Base-by-base conservation (phyloP, 1,139 yeast genomes). In the Nematodospora anomalae region DNA sequence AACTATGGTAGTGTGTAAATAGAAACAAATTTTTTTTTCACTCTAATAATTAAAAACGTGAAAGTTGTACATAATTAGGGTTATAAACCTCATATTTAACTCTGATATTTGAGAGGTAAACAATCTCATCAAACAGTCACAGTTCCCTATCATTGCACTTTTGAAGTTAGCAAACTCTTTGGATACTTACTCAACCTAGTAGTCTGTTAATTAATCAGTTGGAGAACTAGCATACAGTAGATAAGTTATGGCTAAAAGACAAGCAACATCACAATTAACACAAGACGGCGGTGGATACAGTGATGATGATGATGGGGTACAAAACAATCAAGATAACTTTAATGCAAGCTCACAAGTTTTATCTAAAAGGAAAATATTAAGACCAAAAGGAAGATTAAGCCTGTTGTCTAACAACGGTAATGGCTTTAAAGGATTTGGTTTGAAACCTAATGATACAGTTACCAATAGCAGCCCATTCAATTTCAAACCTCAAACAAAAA, bases 291-390 rank as follows among this genome's bases (percentile, higher is more conserved):
- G 54, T 21, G 62, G 54, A 16, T 52, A 53, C 16, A 50, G 46
- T 12, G 71, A 62, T 25, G 62, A 57, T 12, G 76, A 66, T 11
- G 75, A 62, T 20, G 71, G 58, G 16, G 64, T 54, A 16, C 55
- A 35, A 20, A 41, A 44, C 52, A 55, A n/a, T 67, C 12, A 12
- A 15, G 27, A 27, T 9, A 27, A 67, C 23, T 51, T 48, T 16
- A 47, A 52, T 32, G 95, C 96, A 0, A 71, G 84, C 5, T 70
- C 76, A 2, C 79, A 71, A 4, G 80, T 79, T 4, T 61, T 88
- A 73, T 76, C 92, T 8, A 73, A 63, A 38, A 71, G 97, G 54
- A 84, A 80, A 64, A 67, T 83, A 36, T 67, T 84, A 16, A 72
- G 74, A 55, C 89, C 90, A 10, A 73, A 74, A 44, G 58, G 64